Conservation (phyloP, 805 yeast species). For the Kodamaea laetipori region DNA sequence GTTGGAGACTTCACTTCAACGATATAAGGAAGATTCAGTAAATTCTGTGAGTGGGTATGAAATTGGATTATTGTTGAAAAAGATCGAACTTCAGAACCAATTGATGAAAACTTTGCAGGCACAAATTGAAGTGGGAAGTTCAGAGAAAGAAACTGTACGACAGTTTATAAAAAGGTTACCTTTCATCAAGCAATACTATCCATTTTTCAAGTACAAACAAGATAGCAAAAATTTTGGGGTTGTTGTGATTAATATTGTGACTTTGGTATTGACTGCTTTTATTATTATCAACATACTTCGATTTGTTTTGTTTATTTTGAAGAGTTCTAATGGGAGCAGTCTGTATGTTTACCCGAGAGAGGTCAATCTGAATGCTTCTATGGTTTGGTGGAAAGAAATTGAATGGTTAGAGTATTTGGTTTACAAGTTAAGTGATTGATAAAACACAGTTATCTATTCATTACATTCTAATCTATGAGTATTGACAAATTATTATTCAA, state of each 20-base stretch:
- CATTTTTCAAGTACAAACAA: slow-evolving; percentile 27
- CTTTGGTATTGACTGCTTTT: slow-evolving; percentile 25
- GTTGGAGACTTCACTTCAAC: slow-evolving; percentile 10
- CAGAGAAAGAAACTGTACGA: not conserved
- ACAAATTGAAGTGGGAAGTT: slow-evolving; percentile 3
- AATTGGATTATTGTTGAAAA: slow-evolving; percentile 15
- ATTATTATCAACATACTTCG: slow-evolving; percentile 23
- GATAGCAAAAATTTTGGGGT: slow-evolving; percentile 22
- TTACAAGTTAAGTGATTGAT: slow-evolving; percentile 16
- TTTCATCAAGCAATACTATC: slow-evolving; percentile 31
- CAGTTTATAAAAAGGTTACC: slow-evolving; percentile 29
- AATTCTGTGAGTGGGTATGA: slow-evolving; percentile 5
- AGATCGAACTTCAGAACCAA: slow-evolving; percentile 25
- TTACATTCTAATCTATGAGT: too few species aligned
- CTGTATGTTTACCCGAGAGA: slow-evolving; percentile 7
- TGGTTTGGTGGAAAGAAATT: slow-evolving; percentile 34
- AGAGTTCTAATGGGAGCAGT: not conserved
- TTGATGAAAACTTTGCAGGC: slow-evolving; percentile 18
- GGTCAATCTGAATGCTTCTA: not conserved
- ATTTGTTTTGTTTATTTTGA: slow-evolving; percentile 18
- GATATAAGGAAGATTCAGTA: slow-evolving; percentile 12
- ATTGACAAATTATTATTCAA: too few species aligned
- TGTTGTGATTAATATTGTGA: slow-evolving; percentile 22
- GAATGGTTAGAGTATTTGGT: slow-evolving; percentile 33
- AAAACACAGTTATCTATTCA: not conserved